phyloP scores from a whole-genome alignment of 2,329 filamentous ascomycete genomes.

The Ceratocystis colombiana region DNA sequence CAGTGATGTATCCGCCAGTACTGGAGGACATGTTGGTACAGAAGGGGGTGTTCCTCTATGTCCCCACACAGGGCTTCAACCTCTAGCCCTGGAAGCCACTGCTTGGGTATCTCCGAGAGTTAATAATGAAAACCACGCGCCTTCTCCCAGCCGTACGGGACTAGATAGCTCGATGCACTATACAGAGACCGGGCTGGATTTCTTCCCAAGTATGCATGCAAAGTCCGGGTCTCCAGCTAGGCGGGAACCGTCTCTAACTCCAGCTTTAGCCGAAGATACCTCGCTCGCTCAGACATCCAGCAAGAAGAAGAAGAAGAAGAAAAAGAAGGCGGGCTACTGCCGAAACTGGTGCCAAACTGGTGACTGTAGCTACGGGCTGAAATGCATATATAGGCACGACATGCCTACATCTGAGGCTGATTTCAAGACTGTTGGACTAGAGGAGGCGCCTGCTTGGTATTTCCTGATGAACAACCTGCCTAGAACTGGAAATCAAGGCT shows the following conservation, averaged over 20 bases:
- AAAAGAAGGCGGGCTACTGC: constrained; percentile 31
- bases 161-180: background rate
- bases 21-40: background rate
- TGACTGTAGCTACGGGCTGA: constrained; percentile 37
- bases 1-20: background rate
- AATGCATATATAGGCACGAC: constrained; percentile 39
- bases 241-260: background rate
- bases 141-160: background rate
- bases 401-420: constrained; percentile 39
- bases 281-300: too few relatives aligned
- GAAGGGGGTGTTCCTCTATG: constrained; percentile 1
- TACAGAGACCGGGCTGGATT: background rate
- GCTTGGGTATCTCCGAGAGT: background rate
- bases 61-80: background rate
- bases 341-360: constrained; percentile 42
- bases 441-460: constrained; percentile 38
- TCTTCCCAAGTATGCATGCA: background rate
- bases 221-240: background rate
- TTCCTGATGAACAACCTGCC: constrained; percentile 18
- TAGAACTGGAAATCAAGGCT: background rate
- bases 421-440: constrained; percentile 37
- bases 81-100: background rate
- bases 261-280: constrained; percentile 26
- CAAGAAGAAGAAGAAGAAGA: background rate
- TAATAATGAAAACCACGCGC: background rate